Base-by-base conservation (phyloP, 257 asterid genomes). In the Nicotiana tabacum region DNA sequence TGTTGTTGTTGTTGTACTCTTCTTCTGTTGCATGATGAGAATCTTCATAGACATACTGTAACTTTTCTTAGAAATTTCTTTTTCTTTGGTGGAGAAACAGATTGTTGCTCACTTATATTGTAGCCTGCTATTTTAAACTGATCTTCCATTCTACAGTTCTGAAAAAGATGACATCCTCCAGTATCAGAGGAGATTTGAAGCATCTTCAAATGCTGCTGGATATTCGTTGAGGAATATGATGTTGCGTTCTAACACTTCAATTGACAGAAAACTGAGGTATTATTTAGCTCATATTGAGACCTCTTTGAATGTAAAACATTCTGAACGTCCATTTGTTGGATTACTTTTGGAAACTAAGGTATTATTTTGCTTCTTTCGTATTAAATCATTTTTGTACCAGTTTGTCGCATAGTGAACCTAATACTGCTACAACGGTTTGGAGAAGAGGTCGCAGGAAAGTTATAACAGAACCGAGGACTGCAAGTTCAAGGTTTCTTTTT, bases 361-460 rank as follows among this genome's bases (percentile, higher is more conserved):
- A 43, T 66, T 43, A 21, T 43, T 72, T 72, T 46, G 6, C 58
- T 43, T 70, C 35, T n/a, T 62, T 81, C 65, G 83, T 85, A 72
- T 57, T 37, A 57, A 77, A 57, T 83, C 86, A 51, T 87, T 78
- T 85, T 83, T 66, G 83, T 87, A 56, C 85, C 96, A 94, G 98
- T 89, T 87, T 90, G 83, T 94, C 95, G 48, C 95, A 91, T 83
- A 93, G 98, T 83, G 99, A 92, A 81, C 98, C 98, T 43, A 92
- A 92, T 83, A 90, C 95, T 80, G 98, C 98, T 61, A 91, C 95
- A 81, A 87, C 91, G 60, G 91, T 96, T 89, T 96, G 99, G 98
- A 91, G 97, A 83, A 92, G 96, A 92, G 92, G 99, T 92, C 87
- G 94, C 90, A 93, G 97, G 85, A 92, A 94, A 87, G 95, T 82